These are phyloP conservation scores for Wolfiporia cocos DNA, from an alignment of 1,284 basidiomycete species.

Conservation along the genomic window DNA sequence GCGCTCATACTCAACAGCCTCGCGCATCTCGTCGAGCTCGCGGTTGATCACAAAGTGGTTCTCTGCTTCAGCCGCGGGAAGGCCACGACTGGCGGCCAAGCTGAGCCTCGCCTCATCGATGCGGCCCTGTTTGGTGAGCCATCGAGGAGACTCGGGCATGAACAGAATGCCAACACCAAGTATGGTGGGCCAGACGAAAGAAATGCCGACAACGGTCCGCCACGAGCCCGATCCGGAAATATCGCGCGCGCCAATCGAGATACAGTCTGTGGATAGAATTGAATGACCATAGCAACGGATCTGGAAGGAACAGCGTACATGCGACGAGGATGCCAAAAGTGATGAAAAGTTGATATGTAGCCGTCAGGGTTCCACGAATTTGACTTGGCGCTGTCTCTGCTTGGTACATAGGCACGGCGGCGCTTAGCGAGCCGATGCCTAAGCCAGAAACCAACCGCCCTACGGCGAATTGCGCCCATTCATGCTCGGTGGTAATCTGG, in stretches of 20 bases:
- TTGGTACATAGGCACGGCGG: slow-evolving; percentile 77
- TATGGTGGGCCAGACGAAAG: slow-evolving; percentile 64
- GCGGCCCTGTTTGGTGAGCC: slow-evolving; percentile 49
- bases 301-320: slow-evolving; percentile 33
- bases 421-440: slow-evolving; percentile 67
- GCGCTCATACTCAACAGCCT: slow-evolving; percentile 41
- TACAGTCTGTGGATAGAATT: slow-evolving; percentile 38
- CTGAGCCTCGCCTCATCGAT: slow-evolving; percentile 46
- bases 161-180: slow-evolving; percentile 65
- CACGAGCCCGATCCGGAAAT: slow-evolving; percentile 48
- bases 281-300: neutral
- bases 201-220: slow-evolving; percentile 66
- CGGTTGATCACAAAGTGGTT: slow-evolving; percentile 38
- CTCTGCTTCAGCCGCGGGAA: slow-evolving; percentile 33
- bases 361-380: slow-evolving; percentile 67
- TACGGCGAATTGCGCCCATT: slow-evolving; percentile 63
- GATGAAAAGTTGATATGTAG: slow-evolving; percentile 50
- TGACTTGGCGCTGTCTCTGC: slow-evolving; percentile 74
- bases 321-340: slow-evolving; percentile 75
- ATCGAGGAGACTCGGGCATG: slow-evolving; percentile 62
- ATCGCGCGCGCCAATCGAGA: slow-evolving; percentile 50
- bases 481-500: slow-evolving; percentile 41
- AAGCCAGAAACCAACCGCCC: slow-evolving; percentile 67
- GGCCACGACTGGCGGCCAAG: slow-evolving; percentile 53
- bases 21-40: slow-evolving; percentile 45